Base-by-base conservation (phyloP, 2,329 filamentous ascomycete genomes). In the Hypoxylon sp. region DNA sequence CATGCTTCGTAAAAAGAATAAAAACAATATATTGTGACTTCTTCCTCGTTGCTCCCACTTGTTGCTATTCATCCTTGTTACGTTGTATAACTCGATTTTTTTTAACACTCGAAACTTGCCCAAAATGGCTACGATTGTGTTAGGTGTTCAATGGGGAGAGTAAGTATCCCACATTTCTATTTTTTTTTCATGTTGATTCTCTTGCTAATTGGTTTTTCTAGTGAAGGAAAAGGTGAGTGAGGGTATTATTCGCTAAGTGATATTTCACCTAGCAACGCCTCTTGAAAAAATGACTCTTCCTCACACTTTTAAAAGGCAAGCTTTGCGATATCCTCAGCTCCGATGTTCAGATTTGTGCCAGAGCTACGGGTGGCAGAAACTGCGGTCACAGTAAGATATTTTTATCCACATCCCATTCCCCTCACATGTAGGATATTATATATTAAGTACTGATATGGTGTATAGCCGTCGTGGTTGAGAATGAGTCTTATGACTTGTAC, bases 111-210 rank as follows among this genome's bases (percentile, higher is more conserved):
- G n/a, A n/a, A n/a, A n/a, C n/a, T 32, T 16, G 35, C 38, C 34
- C 38, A 13, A 21, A 42, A 56, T 56, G 53, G 48, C 53, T 47
- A 56, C 53, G 21, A 52, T 56, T 5, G 48, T 56, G 21, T 51
- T 56, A 23, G 53, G 53, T 36, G 53, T 56, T 34, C 53, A 56
- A 38, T 56, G 53, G 53, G 53, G 53, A 56, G 53, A 56, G 53
- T 56, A 56, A 56, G 53, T 27, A 20, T 41, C 13, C 32, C 35
- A 19, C 5, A 5, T 26, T 19, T 16, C 35, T 5, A 29, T 15
- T 13, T 46, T 5, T 36, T 8, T 36, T n/a, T 21, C n/a, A n/a
- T n/a, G n/a, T 5, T 49, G 37, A 36, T 21, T 7, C 15, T 35
- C 8, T 17, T 48, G 30, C 48, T 56, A 45, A 56, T 49, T 30